phyloP scores from a whole-genome alignment of 106 monocot genomes.

The Acorus gramineus region DNA sequence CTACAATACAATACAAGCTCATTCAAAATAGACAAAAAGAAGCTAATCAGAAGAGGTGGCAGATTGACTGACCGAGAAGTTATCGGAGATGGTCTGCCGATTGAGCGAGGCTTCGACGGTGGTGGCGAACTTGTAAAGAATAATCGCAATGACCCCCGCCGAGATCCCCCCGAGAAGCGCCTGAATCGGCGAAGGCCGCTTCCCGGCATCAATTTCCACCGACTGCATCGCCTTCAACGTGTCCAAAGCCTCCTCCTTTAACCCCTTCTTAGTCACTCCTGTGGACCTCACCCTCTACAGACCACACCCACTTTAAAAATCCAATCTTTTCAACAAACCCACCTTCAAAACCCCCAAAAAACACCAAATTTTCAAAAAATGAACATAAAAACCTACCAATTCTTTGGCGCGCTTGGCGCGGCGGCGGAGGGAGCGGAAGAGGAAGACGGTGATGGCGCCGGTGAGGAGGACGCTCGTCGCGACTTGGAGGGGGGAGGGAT shows the following conservation, averaged over 20 bases:
- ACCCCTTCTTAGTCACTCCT: slow-evolving; percentile 49
- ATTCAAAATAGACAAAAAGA: not conserved
- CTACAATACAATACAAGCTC: not conserved
- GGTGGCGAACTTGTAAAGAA: slow-evolving; percentile 81
- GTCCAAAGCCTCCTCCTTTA: slow-evolving; percentile 73
- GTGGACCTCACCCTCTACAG: slow-evolving; percentile 68
- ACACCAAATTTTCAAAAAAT: not conserved
- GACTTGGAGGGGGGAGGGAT: slow-evolving; percentile 72
- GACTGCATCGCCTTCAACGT: slow-evolving; percentile 46
- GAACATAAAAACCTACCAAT: slow-evolving; percentile 18
- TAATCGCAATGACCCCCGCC: slow-evolving; percentile 65
- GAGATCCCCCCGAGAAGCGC: slow-evolving; percentile 69
- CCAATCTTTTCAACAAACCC: not conserved
- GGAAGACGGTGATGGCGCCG: slow-evolving; percentile 84
- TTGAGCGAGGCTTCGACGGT: slow-evolving; percentile 76
- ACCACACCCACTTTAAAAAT: no score
- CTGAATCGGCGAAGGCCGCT: slow-evolving; percentile 67
- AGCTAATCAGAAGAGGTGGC: not conserved
- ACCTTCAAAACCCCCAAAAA: slow-evolving; percentile 1
- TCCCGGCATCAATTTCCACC: slow-evolving; percentile 32
- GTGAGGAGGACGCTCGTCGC: slow-evolving; percentile 86
- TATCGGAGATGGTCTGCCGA: slow-evolving; percentile 82
- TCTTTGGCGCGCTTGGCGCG: slow-evolving; percentile 82
- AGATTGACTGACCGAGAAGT: slow-evolving; percentile 62
- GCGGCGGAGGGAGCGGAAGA: slow-evolving; percentile 90